These are phyloP conservation scores for Coemansia sp. DNA, from an alignment of 192 early-diverging fungal species.

Conservation along the genomic window DNA sequence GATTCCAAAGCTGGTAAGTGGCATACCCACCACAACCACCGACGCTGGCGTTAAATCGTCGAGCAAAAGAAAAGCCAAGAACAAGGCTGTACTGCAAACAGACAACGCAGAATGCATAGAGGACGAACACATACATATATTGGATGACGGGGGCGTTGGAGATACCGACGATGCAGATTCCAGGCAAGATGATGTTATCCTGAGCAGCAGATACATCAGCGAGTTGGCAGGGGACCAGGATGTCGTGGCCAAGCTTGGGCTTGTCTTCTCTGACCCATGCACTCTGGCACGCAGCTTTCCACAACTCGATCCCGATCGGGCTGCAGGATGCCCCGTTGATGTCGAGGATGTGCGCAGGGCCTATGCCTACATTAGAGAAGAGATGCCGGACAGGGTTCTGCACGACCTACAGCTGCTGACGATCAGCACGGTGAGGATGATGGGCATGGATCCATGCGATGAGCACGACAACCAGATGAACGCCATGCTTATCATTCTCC, in stretches of 20 bases:
- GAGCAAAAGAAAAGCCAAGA: not conserved
- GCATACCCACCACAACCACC: too few species aligned
- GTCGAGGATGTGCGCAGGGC: constrained; percentile 34
- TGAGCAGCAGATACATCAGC: constrained; percentile 25
- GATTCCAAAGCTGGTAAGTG: constrained; percentile 15
- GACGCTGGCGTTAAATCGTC: not conserved
- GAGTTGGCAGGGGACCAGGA: constrained; percentile 26
- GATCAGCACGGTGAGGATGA: constrained; percentile 21
- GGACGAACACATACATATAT: not conserved
- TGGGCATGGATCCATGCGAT: constrained; percentile 46
- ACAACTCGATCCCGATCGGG: constrained; percentile 21
- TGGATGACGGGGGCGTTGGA: not conserved
- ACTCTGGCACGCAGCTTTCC: constrained; percentile 52
- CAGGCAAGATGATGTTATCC: constrained; percentile 9
- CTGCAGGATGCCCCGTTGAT: constrained; percentile 46
- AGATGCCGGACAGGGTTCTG: constrained; percentile 15
- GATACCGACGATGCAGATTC: not conserved
- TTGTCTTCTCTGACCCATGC: constrained; percentile 47
- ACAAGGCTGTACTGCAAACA: not conserved
- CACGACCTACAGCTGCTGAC: constrained; percentile 36
- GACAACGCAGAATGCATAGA: not conserved
- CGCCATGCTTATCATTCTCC: constrained; percentile 44
- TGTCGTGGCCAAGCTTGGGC: constrained; percentile 28
- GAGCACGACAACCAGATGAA: constrained; percentile 47
- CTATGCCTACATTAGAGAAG: constrained; percentile 18